Evolutionary conservation across 768 basidiomycete species (phyloP).

Genomic region (Hirschioporus abietinus): DNA sequence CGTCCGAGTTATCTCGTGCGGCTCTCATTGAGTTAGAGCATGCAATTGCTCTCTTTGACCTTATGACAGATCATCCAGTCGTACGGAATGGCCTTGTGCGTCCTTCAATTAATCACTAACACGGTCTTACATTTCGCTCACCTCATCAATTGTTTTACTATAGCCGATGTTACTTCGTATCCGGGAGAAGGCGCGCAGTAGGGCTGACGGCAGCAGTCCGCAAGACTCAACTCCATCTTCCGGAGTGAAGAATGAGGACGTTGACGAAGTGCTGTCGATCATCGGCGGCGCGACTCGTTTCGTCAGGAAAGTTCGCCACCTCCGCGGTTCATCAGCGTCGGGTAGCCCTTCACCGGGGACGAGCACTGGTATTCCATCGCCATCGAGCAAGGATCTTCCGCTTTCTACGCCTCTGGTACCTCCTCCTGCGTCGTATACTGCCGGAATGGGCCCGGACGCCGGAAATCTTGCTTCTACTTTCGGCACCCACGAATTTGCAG

Average conservation of each 20-base stretch:
- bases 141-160: neutral
- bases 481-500: neutral
- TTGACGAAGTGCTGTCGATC: conserved; percentile 12
- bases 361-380: neutral
- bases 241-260: neutral
- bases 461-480: neutral
- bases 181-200: neutral
- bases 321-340: neutral
- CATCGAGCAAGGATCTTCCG: neutral
- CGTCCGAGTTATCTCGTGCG: conserved; percentile 61
- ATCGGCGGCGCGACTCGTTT: conserved; percentile 10
- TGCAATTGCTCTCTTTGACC: conserved; percentile 55
- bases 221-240: neutral
- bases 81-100: neutral
- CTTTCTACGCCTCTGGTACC: neutral
- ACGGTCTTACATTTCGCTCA: neutral
- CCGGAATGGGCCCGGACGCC: neutral
- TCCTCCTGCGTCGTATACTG: neutral
- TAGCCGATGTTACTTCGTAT: conserved; percentile 1
- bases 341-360: neutral
- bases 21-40: conserved; percentile 63
- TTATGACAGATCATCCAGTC: conserved; percentile 37
- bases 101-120: neutral
- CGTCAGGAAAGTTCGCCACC: neutral
- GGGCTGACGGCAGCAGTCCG: too few relatives aligned